These are phyloP conservation scores for Ilyonectria robusta DNA, from an alignment of 2,329 filamentous ascomycete genomes.

Conservation along the genomic window DNA sequence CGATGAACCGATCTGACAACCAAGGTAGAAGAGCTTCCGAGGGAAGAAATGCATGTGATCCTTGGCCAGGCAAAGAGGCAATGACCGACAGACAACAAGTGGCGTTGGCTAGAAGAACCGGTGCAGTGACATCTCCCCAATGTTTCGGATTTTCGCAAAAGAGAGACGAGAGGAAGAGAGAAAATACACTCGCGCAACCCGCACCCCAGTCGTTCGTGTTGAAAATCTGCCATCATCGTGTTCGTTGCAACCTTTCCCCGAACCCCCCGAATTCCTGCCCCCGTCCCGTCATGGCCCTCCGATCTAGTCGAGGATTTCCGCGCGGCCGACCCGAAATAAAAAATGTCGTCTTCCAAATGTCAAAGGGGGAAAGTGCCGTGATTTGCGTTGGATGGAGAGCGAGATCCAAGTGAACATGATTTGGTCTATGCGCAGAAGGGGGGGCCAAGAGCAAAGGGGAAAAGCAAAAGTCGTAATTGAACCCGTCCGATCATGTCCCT, in stretches of 20 bases:
- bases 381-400: slow-evolving; percentile 41
- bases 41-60: background rate
- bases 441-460: slow-evolving; percentile 40
- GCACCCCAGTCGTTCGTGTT: slow-evolving; percentile 31
- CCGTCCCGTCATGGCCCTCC: slow-evolving; percentile 27
- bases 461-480: slow-evolving; percentile 49
- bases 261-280: slow-evolving; percentile 29
- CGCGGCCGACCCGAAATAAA: slow-evolving; percentile 30
- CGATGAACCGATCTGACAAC: slow-evolving; percentile 16
- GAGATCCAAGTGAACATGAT: slow-evolving; percentile 53
- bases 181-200: slow-evolving; percentile 44
- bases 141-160: slow-evolving; percentile 19
- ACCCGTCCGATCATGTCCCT: slow-evolving; percentile 50
- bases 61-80: slow-evolving; percentile 4
- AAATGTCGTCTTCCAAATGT: slow-evolving; percentile 39
- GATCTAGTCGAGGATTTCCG: slow-evolving; percentile 25
- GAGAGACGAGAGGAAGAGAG: slow-evolving; percentile 33
- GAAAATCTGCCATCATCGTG: slow-evolving; percentile 37
- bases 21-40: background rate
- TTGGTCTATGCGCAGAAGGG: slow-evolving; percentile 55
- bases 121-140: slow-evolving; percentile 27
- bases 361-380: slow-evolving; percentile 29
- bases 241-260: slow-evolving; percentile 25
- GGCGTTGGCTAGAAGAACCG: slow-evolving; percentile 7
- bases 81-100: slow-evolving; percentile 6